Evolutionary conservation across 1,284 basidiomycete genomes (phyloP).

Genomic region (Leccinum fallax): DNA sequence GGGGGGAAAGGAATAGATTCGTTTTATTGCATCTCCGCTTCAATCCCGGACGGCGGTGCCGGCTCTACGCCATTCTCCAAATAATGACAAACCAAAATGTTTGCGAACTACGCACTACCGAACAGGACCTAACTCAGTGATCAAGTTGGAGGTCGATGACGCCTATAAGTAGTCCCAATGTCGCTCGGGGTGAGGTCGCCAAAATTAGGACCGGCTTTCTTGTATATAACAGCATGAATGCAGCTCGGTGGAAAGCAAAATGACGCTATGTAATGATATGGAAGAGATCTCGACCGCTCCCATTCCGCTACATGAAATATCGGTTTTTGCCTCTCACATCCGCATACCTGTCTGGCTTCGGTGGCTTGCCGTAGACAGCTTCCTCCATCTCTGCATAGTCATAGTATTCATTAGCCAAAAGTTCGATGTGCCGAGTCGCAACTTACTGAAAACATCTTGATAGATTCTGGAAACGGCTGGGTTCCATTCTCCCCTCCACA

Average conservation of each 20-base stretch:
- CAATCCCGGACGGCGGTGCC: background rate
- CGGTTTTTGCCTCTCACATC: conserved; percentile 56
- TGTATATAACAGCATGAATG: background rate
- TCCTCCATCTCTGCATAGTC: conserved; percentile 55
- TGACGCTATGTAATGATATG: background rate
- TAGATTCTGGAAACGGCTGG: conserved; percentile 69
- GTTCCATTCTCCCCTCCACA: conserved; percentile 85
- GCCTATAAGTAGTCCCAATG: too few species aligned
- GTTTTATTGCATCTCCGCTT: background rate
- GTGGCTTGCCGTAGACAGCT: conserved; percentile 65
- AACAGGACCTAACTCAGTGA: background rate
- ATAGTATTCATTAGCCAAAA: conserved; percentile 5
- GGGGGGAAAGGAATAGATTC: background rate
- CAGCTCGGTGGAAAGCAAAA: background rate
- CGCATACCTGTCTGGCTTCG: conserved; percentile 61
- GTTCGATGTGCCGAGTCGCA: background rate
- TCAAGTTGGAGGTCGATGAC: background rate
- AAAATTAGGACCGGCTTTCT: background rate
- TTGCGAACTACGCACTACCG: too few species aligned
- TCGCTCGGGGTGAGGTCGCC: background rate
- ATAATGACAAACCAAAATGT: background rate
- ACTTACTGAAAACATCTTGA: conserved; percentile 67
- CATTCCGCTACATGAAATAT: conserved; percentile 41
- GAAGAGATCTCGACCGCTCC: background rate
- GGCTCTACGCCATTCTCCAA: background rate